phyloP scores from a whole-genome alignment of 75 land plant genomes.

The Cupressus sempervirens region DNA sequence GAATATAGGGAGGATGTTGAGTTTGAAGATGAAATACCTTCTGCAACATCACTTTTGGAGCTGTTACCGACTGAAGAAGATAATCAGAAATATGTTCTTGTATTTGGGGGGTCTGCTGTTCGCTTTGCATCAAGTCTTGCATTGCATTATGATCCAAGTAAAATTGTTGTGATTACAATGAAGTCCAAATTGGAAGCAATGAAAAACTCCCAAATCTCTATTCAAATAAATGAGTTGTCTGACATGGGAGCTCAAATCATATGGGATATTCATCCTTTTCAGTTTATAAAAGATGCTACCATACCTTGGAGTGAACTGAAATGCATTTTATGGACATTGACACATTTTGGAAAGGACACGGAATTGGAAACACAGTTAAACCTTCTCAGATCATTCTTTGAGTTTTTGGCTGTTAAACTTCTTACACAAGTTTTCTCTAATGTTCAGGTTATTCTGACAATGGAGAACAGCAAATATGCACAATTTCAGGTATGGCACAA shows the following conservation, averaged over 20 bases:
- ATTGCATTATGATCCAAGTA: conserved; percentile 19
- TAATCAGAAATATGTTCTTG: conserved; percentile 26
- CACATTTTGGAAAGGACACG: conserved; percentile 17
- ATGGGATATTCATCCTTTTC: conserved; percentile 28
- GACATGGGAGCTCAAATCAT: conserved; percentile 19
- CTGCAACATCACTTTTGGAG: conserved; percentile 22
- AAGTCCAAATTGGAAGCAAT: conserved; percentile 1
- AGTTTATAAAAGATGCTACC: conserved; percentile 7
- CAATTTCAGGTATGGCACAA: conserved; percentile 44
- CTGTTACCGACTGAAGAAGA: conserved; percentile 30
- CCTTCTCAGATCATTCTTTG: conserved; percentile 43
- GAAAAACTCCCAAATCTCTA: background rate
- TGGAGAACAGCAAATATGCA: conserved; percentile 53
- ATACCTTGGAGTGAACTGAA: conserved; percentile 49
- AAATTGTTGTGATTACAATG: conserved; percentile 37
- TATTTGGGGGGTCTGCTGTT: conserved; percentile 50
- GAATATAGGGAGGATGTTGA: conserved; percentile 15
- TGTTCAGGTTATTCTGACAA: conserved; percentile 37
- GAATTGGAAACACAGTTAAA: conserved; percentile 20
- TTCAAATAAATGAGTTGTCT: conserved; percentile 10
- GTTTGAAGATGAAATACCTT: conserved; percentile 37
- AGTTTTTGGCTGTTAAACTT: conserved; percentile 39
- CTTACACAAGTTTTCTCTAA: conserved; percentile 28
- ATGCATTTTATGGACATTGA: conserved; percentile 52
- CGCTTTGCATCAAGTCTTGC: conserved; percentile 41